Percentiles rank a stretch among this genome's conserved stretches.
Conservation (phyloP, 2,329 filamentous ascomycete species). For the Xylariaceae sp. region DNA sequence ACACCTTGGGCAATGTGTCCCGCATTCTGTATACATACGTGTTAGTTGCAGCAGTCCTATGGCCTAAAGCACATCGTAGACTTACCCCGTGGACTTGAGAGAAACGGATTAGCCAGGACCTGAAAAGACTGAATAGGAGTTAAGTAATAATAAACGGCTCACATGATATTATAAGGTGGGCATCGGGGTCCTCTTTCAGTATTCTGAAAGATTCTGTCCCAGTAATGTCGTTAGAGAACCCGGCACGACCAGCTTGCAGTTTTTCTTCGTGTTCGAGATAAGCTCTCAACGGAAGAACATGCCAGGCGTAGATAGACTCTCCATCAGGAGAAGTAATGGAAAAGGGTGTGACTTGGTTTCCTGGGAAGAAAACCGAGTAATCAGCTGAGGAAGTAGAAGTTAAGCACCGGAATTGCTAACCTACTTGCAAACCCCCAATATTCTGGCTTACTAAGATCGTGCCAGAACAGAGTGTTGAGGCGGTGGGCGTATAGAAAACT, state of each 20-base stretch:
- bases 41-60: constrained; percentile 42
- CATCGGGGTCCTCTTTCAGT: constrained; percentile 66
- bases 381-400: constrained; percentile 21
- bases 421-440: constrained; percentile 85
- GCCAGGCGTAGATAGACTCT: constrained; percentile 86
- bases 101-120: constrained; percentile 22
- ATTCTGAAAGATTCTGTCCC: constrained; percentile 64
- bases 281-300: constrained; percentile 79
- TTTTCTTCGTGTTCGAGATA: constrained; percentile 74
- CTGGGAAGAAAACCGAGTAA: constrained; percentile 48
- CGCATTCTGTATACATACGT: constrained; percentile 70
- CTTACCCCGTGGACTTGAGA: constrained; percentile 67
- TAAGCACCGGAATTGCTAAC: constrained; percentile 34
- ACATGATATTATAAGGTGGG: constrained; percentile 69
- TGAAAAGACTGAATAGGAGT: background rate
- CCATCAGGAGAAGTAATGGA: constrained; percentile 75
- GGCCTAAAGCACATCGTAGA: background rate
- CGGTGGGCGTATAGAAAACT: constrained; percentile 87
- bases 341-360: constrained; percentile 89
- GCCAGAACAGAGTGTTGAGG: constrained; percentile 73
- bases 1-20: constrained; percentile 82
- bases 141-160: constrained; percentile 36
- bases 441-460: constrained; percentile 77
- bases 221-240: constrained; percentile 60
- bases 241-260: constrained; percentile 59